Base-by-base conservation (phyloP, 2,329 filamentous ascomycete species). In the Fusarium odoratissimum region DNA sequence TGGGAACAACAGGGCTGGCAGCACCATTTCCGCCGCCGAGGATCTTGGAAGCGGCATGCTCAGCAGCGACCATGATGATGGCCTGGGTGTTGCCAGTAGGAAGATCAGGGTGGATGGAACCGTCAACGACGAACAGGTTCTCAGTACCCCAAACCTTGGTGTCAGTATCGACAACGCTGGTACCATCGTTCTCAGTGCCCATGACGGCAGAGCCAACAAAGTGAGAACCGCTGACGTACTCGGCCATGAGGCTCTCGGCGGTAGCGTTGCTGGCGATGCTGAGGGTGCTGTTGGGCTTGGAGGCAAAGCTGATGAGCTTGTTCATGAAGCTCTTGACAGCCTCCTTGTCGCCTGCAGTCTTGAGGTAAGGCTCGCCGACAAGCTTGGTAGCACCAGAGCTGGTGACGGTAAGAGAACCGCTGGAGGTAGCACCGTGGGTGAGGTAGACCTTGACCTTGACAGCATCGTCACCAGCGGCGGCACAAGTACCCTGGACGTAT, bases 61-160 rank as follows among this genome's bases (percentile, higher is more conserved):
- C 91, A 23, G 90, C 88, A 23, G 87, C 89, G 40, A 90, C 85
- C 78, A 92, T 90, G 73, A 92, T 89, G 42, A 89, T 87, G 3
- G 90, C 87, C 52, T 89, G 88, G 4, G 91, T 92, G 81, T 94
- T 94, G 23, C 90, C 89, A 1, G 90, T 90, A 6, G 90, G 86
- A 73, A 92, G 88, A 70, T 91, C 91, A 0, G 91, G 91, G 82
- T 92, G 91, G 76, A 93, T 90, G 68, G 87, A 88, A 1, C 88
- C 91, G 75, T 93, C 91, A 8, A 93, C 89, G 19, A 92, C 88
- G 75, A 90, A 92, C 48, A 92, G 83, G 80, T 92, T 92, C 75
- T 92, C 89, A 0, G 88, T 92, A 41, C 90, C 91, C 75, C 89
- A 92, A 10, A 92, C 89, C 80, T 87, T 89, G 63, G 89, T 88